Evolutionary conservation across 73 alveolate species (phyloP).

Genomic region (Blepharisma stoltei): DNA sequence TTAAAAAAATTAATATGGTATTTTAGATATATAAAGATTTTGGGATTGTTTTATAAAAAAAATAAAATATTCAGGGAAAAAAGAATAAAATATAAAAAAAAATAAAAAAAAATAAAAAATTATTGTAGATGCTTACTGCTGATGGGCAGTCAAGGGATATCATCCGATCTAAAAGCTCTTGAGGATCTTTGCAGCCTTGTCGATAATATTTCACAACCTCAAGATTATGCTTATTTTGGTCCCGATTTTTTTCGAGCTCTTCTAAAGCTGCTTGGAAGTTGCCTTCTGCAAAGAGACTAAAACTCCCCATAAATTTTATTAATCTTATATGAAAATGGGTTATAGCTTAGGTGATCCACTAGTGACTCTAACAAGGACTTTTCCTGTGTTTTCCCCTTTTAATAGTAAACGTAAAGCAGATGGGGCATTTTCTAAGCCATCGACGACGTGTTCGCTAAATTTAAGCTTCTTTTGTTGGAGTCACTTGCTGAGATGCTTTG

Average conservation of each 20-base stretch:
- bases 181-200: constrained; percentile 5
- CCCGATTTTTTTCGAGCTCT: constrained; percentile 8
- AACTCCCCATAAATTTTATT: too few species aligned
- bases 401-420: not conserved
- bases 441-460: constrained; percentile 7
- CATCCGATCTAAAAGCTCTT: not conserved
- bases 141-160: not conserved
- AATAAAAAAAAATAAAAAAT: too few species aligned
- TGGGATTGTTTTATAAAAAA: too few species aligned
- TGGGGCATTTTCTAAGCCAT: constrained; percentile 35
- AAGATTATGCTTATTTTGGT: not conserved
- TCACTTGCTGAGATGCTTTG: not conserved
- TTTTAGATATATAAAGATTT: too few species aligned
- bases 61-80: too few species aligned
- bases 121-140: not conserved
- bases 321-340: too few species aligned
- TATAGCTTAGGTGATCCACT: too few species aligned
- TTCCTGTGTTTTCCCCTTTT: constrained; percentile 31
- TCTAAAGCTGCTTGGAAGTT: constrained; percentile 24
- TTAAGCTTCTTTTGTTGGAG: not conserved
- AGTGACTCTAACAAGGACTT: constrained; percentile 16
- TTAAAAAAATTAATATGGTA: too few species aligned
- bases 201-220: not conserved
- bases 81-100: too few species aligned
- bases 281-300: not conserved